Conservation (phyloP, 352 stramenopile species). For the Sclerospora graminicola region DNA sequence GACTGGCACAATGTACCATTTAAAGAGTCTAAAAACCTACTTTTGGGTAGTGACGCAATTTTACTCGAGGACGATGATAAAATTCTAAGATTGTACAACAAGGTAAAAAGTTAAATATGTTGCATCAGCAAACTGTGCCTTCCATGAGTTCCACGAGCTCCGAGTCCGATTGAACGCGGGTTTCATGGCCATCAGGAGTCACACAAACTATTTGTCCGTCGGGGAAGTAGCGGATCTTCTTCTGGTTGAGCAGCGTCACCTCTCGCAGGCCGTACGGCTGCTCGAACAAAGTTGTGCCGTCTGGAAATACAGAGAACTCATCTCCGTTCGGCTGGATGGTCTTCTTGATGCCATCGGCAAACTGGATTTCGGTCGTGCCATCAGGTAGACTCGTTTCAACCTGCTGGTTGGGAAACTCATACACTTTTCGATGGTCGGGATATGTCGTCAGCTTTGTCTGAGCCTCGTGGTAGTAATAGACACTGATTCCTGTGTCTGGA, state of each 20-base stretch:
- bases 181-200: conserved; percentile 33
- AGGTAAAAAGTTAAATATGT: neutral
- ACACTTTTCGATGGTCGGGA: conserved; percentile 90
- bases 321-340: conserved; percentile 62
- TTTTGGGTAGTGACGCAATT: too few species aligned
- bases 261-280: conserved; percentile 54
- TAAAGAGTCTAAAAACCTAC: too few species aligned
- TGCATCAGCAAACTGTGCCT: neutral
- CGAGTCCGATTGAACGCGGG: conserved; percentile 43
- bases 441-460: conserved; percentile 92
- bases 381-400: conserved; percentile 89
- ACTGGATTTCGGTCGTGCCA: conserved; percentile 91
- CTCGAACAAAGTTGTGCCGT: conserved; percentile 79
- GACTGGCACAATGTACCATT: too few species aligned
- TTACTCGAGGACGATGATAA: too few species aligned
- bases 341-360: conserved; percentile 91
- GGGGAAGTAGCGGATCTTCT: conserved; percentile 62
- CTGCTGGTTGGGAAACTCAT: conserved; percentile 94
- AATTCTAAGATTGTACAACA: too few species aligned
- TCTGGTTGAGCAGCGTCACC: conserved; percentile 66
- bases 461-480: conserved; percentile 92
- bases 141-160: conserved; percentile 56
- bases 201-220: conserved; percentile 64
- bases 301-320: conserved; percentile 73
- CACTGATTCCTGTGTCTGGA: conserved; percentile 75